Conservation (phyloP, 73 alveolate species). For the Paramecium sonneborni region DNA sequence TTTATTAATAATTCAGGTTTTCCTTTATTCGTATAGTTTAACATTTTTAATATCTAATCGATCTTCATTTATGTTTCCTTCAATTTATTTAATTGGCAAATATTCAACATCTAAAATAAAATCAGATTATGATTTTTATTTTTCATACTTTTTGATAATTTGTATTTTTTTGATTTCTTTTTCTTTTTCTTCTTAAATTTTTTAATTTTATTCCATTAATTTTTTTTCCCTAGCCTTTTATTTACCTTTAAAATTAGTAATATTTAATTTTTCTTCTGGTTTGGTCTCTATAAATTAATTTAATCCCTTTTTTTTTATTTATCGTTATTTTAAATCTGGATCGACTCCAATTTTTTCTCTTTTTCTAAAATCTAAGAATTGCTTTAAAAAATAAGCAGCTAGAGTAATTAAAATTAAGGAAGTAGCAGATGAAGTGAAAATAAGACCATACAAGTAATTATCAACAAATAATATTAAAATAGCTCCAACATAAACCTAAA, state of each 20-base stretch:
- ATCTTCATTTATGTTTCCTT: background rate
- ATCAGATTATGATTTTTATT: background rate
- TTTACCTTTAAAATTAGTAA: background rate
- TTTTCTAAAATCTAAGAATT: background rate
- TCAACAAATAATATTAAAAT: background rate
- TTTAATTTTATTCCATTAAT: background rate
- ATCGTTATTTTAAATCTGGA: background rate
- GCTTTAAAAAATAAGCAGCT: background rate
- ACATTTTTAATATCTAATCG: background rate
- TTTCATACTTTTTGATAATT: background rate
- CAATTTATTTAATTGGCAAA: background rate
- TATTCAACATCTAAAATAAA: background rate
- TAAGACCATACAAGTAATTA: background rate
- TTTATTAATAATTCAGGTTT: background rate
- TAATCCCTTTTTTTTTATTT: background rate
- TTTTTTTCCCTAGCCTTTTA: background rate
- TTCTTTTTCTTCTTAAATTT: background rate
- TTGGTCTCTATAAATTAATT: background rate
- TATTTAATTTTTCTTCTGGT: background rate
- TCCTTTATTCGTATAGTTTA: background rate
- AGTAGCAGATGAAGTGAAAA: background rate
- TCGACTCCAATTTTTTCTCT: background rate
- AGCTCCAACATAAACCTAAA: slow-evolving; percentile 19
- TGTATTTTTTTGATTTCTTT: background rate
- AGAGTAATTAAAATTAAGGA: background rate